Evolutionary conservation across 2,329 filamentous ascomycete species (phyloP).

Genomic region (Helminthosporium solani): DNA sequence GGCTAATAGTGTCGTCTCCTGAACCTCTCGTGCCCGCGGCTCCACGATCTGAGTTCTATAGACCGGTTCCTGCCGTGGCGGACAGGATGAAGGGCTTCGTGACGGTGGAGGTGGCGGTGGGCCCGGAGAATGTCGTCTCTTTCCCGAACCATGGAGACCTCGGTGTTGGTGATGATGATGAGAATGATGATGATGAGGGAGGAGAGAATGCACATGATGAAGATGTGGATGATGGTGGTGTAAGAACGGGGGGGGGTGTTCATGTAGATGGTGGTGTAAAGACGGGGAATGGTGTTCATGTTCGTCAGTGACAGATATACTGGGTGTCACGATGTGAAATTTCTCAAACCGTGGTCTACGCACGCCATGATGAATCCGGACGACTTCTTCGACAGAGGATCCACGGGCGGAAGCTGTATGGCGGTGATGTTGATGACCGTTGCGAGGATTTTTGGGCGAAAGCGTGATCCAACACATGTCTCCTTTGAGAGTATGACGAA

Average conservation of each 20-base stretch:
- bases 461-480: conserved; percentile 39
- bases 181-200: conserved; percentile 16
- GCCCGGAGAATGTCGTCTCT: conserved; percentile 14
- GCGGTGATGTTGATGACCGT: conserved; percentile 14
- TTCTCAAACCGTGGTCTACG: conserved; percentile 21
- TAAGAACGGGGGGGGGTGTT: too few relatives aligned
- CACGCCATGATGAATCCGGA: conserved; percentile 22
- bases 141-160: conserved; percentile 23
- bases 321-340: conserved; percentile 25
- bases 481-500: conserved; percentile 8
- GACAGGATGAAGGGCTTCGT: conserved; percentile 7
- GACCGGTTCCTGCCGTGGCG: conserved; percentile 22
- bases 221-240: conserved; percentile 14
- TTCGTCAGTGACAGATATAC: conserved; percentile 8
- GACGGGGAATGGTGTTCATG: conserved; percentile 11
- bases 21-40: conserved; percentile 16
- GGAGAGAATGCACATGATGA: conserved; percentile 23
- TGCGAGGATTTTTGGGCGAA: conserved; percentile 20
- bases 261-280: conserved; percentile 7
- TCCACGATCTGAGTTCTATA: conserved; percentile 35
- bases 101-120: conserved; percentile 14
- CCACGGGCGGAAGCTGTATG: conserved; percentile 20
- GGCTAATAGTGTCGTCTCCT: conserved; percentile 28
- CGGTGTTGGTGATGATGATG: conserved; percentile 16
- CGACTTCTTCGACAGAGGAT: conserved; percentile 30